Conservation (phyloP, 2,329 filamentous ascomycete species). For the Cryphonectria nitschkei region DNA sequence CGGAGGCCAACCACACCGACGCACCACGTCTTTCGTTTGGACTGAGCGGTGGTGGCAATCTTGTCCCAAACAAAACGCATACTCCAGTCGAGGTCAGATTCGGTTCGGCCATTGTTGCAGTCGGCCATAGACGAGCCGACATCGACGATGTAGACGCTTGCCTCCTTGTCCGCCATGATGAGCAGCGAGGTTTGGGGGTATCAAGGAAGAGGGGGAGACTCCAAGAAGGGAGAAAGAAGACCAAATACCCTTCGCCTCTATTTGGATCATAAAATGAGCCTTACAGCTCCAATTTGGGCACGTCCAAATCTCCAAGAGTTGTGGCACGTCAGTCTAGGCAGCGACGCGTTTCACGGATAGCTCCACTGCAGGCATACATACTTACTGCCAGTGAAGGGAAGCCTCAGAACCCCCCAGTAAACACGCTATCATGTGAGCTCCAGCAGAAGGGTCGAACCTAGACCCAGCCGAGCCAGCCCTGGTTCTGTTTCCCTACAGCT, state of each 20-base stretch:
- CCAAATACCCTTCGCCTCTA: neutral
- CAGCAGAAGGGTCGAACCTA: neutral
- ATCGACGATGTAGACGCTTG: slow-evolving; percentile 89
- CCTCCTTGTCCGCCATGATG: slow-evolving; percentile 89
- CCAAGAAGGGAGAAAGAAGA: neutral
- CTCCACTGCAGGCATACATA: slow-evolving; percentile 11
- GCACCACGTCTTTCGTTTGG: slow-evolving; percentile 71
- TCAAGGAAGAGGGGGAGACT: neutral
- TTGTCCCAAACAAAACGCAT: slow-evolving; percentile 97
- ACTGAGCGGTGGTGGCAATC: slow-evolving; percentile 71
- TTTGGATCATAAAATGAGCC: neutral
- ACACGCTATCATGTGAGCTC: slow-evolving; percentile 28
- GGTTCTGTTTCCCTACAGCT: neutral
- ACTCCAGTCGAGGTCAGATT: slow-evolving; percentile 85
- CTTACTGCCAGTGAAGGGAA: neutral
- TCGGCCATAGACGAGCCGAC: slow-evolving; percentile 83
- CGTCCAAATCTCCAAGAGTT: neutral
- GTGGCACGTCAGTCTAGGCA: slow-evolving; percentile 26
- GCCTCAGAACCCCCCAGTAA: slow-evolving; percentile 8
- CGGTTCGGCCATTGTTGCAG: slow-evolving; percentile 68
- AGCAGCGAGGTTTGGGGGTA: slow-evolving; percentile 1
- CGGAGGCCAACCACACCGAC: slow-evolving; percentile 82
- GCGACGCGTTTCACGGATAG: slow-evolving; percentile 19
- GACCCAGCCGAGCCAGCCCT: neutral
- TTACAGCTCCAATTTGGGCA: neutral